Base-by-base conservation (phyloP, 352 stramenopile genomes). In the Pythium grandisporangium region DNA sequence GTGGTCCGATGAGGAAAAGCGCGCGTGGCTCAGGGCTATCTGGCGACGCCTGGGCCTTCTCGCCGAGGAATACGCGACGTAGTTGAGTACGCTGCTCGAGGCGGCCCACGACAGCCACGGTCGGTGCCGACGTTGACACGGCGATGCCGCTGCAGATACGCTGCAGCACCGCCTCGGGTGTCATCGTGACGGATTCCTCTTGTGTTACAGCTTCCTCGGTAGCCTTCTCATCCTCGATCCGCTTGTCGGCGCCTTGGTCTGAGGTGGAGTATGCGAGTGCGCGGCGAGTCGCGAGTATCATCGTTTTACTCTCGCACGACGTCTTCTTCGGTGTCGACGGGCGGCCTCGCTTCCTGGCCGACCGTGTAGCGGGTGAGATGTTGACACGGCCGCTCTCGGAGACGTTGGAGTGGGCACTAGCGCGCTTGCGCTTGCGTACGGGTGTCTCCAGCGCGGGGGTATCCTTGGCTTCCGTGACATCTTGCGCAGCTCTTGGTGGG, bases 1-100 rank as follows among this genome's bases (percentile, higher is more conserved):
- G 74, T 7, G 73, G 68, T 0, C 73, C 73, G 42, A 87, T 65
- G 41, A 87, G 63, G 46, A 84, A 87, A 30, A 84, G 30, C 48
- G 61, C 72, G 16, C 52, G 42, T 6, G 44, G 40, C n/a, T n/a
- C n/a, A n/a, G n/a, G n/a, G n/a, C n/a, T n/a, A n/a, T n/a, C n/a
- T n/a, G n/a, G n/a, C n/a, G n/a, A n/a, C 4, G 23, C 11, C 1
- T 37, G 21, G 13, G 32, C 35, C 2, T 27, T 29, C 2, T 52
- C 29, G 1, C 50, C 45, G n/a, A 56, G 34, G 4, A 70, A 22
- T 30, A 76, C 53, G 5, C 45, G 42, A 22, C 53, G 51, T 41
- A 86, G 55, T 19, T 56, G 41, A 3, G 64, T 43, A 14, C 66
- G 63, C 45, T 86, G 62, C 4, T 61, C 34, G 0, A 41, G 33